Evolutionary conservation across 2,329 filamentous ascomycete genomes (phyloP), one percentile per base, ranked within the genome.

Genomic region (Bertia moriformis): DNA sequence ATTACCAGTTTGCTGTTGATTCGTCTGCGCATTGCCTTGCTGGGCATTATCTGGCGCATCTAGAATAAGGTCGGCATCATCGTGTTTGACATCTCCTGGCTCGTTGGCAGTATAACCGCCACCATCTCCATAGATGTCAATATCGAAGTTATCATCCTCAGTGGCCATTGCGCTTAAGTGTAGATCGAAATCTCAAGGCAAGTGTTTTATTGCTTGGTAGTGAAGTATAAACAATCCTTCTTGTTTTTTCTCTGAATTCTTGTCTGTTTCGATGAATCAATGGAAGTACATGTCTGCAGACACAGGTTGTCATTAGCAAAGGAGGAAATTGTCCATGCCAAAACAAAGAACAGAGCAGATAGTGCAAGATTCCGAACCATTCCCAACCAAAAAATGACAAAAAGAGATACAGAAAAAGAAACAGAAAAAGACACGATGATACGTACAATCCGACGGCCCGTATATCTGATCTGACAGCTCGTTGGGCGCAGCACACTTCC

Each of bases 71-170:
- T 35, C 32, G 10, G 32, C 7, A 35, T 35, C 32, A 7, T 35
- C 32, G 17, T 10, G 10, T 15, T 35, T 35, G 24, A 29, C n/a
- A 15, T 35, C 32, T 10, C 32, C 32, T 15, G 10, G 32, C 7
- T 35, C 32, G 32, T 10, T 35, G 24, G 24, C 24, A n/a, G 10
- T 29, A n/a, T 29, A 29, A n/a, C 24, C 24, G 24, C 24, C 24
- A 7, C 32, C 32, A 17, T 35, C 32, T 5, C 32, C 32, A 17
- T 35, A 35, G 32, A 35, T 35, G 32, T 35, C 32, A 35, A 35
- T 35, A 35, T 35, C 32, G 32, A 35, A 35, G 32, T 35, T 35
- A 35, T 35, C 32, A 35, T 35, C 32, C 15, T 35, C 32, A 17
- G 32, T 35, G 32, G 32, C 32, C 32, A 35, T 35, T 17, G 32